Evolutionary conservation across 129 eudicot genomes (phyloP).

Genomic region (Helichrysum umbraculigerum): DNA sequence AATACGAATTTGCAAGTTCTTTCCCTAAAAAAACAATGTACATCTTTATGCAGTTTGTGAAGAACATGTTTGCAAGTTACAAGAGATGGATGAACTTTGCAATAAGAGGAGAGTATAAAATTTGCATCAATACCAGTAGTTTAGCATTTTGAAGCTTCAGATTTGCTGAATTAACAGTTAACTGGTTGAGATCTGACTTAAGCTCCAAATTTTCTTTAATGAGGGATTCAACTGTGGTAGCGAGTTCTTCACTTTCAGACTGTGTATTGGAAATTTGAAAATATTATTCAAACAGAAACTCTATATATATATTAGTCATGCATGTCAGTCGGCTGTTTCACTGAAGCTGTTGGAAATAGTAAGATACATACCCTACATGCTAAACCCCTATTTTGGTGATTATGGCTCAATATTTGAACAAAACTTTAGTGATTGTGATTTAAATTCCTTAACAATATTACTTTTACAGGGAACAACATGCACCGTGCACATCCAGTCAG

Average conservation of each 20-base stretch:
- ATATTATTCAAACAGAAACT: not conserved
- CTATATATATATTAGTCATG: not conserved
- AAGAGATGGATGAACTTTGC: not conserved
- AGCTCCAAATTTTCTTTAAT: constrained; percentile 67
- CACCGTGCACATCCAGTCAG: not conserved
- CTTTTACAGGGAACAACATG: not conserved
- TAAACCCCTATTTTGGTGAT: not conserved
- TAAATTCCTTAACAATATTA: not conserved
- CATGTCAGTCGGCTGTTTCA: not conserved
- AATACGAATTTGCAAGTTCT: too few relatives aligned
- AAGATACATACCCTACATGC: not conserved
- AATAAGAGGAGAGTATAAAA: constrained; percentile 10
- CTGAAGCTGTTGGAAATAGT: not conserved
- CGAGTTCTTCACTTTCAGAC: constrained; percentile 96
- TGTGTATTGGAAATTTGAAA: constrained; percentile 23
- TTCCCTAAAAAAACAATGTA: not conserved
- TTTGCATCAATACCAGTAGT: constrained; percentile 52
- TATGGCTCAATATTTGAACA: not conserved
- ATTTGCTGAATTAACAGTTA: constrained; percentile 59
- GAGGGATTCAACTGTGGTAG: constrained; percentile 63
- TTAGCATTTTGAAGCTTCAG: constrained; percentile 73
- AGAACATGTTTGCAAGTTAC: not conserved
- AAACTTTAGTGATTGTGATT: not conserved
- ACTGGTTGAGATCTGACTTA: constrained; percentile 61
- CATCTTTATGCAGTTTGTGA: not conserved